Percentiles rank a stretch among this genome's conserved stretches.
These are phyloP conservation scores for Thyridium curvatum DNA, from an alignment of 2,329 filamentous ascomycete genomes.

Conservation along the genomic window DNA sequence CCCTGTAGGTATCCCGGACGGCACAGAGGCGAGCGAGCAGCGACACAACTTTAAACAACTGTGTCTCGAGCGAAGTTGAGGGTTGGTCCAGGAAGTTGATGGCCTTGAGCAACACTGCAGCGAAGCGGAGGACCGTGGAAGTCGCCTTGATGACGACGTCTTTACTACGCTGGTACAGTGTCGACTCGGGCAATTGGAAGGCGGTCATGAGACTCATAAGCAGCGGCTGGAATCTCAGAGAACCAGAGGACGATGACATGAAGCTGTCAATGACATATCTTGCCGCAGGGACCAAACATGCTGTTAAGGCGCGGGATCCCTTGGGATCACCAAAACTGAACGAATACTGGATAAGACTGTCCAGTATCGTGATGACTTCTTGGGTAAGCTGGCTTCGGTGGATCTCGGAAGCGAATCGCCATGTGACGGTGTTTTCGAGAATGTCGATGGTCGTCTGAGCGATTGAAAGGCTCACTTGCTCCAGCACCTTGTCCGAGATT, in stretches of 20 bases:
- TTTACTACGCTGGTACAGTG: conserved; percentile 50
- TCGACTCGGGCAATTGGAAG: conserved; percentile 52
- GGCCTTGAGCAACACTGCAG: conserved; percentile 63
- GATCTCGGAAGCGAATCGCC: conserved; percentile 68
- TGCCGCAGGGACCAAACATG: conserved; percentile 65
- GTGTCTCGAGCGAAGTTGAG: conserved; percentile 63
- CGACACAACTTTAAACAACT: conserved; percentile 75
- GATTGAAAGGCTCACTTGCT: conserved; percentile 64
- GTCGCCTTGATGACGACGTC: conserved; percentile 57
- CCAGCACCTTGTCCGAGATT: conserved; percentile 72
- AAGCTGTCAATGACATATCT: conserved; percentile 73
- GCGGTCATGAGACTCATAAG: conserved; percentile 62
- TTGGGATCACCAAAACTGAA: conserved; percentile 65
- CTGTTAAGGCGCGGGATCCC: conserved; percentile 20
- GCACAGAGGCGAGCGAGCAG: conserved; percentile 73
- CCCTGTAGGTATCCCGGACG: conserved; percentile 58
- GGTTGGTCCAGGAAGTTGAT: conserved; percentile 58
- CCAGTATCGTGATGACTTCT: conserved; percentile 62
- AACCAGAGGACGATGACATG: conserved; percentile 60
- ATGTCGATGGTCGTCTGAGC: conserved; percentile 73
- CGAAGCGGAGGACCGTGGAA: conserved; percentile 57
- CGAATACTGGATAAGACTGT: conserved; percentile 63
- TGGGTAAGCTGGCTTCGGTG: conserved; percentile 65
- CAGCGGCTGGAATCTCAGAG: conserved; percentile 71
- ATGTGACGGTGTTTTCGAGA: conserved; percentile 78